Base-by-base conservation (phyloP, 176 grass and related monocot species). In the Puccinellia tenuiflora region DNA sequence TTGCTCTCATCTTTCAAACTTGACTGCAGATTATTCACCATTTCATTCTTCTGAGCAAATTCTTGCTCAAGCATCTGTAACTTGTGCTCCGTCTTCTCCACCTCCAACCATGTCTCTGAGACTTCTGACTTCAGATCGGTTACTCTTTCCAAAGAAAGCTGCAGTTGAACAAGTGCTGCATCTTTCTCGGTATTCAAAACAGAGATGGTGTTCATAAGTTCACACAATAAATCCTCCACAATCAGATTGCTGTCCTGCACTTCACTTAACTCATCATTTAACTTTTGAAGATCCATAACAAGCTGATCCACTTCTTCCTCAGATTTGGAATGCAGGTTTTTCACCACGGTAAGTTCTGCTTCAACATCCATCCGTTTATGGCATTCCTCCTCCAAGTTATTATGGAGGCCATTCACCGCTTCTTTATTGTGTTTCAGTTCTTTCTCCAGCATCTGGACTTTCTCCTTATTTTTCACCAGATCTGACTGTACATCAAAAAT, bases 41-140 rank as follows among this genome's bases (percentile, higher is more conserved):
- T 50, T 31, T 35, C 65, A 61, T 25, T 86, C 79, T 90, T 81
- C 35, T 83, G 43, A 21, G 81, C 75, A 47, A 90, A 60, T 86
- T 90, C 78, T 86, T 86, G 68, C 79, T 82, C 81, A 25, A 68
- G 78, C 50, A 69, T 87, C 55, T 71, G 85, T 33, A 83, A 50
- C 63, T 78, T 83, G 37, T 77, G 45, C 69, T 79, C 80, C 54
- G 40, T 83, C 17, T 73, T 84, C 53, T 84, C 75, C 22, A 84
- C 65, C 48, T 88, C 86, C 50, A 53, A 63, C 42, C 81, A 77
- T 30, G 50, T 37, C 39, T 84, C 61, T 9, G 43, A 84, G 71
- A 84, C 69, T 53, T 84, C 56, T 51, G 82, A 76, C 57, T 76
- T 63, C 57, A 84, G 6, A 39, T 76, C 29, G 2, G 70, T 66